These are phyloP conservation scores for Hansenula lynferdii DNA, from an alignment of 1,139 yeast species.

Conservation along the genomic window DNA sequence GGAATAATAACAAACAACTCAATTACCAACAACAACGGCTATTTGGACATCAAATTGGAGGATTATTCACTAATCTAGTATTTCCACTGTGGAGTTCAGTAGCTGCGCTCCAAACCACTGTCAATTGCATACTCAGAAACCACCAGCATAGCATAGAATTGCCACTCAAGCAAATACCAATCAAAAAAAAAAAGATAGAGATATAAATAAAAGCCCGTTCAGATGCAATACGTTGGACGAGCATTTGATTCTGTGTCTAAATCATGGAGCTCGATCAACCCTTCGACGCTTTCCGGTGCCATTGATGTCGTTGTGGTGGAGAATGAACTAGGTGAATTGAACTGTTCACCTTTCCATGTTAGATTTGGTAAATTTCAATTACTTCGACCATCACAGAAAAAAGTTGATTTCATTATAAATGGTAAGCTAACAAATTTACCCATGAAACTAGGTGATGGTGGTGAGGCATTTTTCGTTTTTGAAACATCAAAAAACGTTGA, in stretches of 20 bases:
- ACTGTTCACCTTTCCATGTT: slow-evolving; percentile 96
- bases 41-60: no score
- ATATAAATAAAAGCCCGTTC: no score
- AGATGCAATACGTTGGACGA: slow-evolving; percentile 96
- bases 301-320: slow-evolving; percentile 97
- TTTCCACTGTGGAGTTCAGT: no score
- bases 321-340: slow-evolving; percentile 75
- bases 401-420: slow-evolving; percentile 83
- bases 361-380: slow-evolving; percentile 93
- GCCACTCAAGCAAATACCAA: no score
- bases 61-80: no score
- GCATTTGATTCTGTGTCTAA: slow-evolving; percentile 93
- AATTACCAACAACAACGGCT: no score
- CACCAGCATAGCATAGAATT: no score
- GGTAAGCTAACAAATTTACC: slow-evolving; percentile 79
- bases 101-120: no score
- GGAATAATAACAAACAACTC: no score
- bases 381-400: slow-evolving; percentile 93
- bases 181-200: no score
- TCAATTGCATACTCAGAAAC: no score
- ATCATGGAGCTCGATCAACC: slow-evolving; percentile 96
- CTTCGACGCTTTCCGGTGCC: slow-evolving; percentile 95
- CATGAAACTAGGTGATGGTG: slow-evolving; percentile 96
- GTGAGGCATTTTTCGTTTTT: slow-evolving; percentile 96
- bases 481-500: slow-evolving; percentile 60